Percentiles rank a stretch among this genome's conserved stretches.
Evolutionary conservation across 306 rosid genomes (phyloP).

Genomic region (Amphicarpaea edgeworthii): DNA sequence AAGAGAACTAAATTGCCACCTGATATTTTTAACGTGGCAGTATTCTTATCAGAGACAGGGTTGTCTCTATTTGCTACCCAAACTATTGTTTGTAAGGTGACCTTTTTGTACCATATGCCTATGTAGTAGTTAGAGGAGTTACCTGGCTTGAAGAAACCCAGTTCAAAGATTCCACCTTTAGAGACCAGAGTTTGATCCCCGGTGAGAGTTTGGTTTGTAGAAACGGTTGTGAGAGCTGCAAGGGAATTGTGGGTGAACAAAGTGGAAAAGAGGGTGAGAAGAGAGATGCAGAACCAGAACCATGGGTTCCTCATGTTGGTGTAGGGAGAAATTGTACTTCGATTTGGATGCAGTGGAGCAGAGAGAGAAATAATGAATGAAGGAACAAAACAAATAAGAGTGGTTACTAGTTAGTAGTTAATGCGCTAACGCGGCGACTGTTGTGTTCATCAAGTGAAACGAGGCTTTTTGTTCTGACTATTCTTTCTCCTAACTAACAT

Average conservation of each 20-base stretch:
- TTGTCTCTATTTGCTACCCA: conserved; percentile 75
- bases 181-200: conserved; percentile 27
- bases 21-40: conserved; percentile 51
- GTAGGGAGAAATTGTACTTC: background rate
- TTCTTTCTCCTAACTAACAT: background rate
- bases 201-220: background rate
- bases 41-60: conserved; percentile 57
- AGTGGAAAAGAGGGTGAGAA: conserved; percentile 40
- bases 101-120: conserved; percentile 68
- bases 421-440: background rate
- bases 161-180: conserved; percentile 22
- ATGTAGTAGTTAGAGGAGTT: conserved; percentile 59
- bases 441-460: background rate
- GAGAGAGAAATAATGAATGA: background rate
- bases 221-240: conserved; percentile 35
- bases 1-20: conserved; percentile 60
- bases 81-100: conserved; percentile 44
- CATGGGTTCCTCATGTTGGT: conserved; percentile 33
- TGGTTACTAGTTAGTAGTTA: too few species aligned
- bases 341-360: conserved; percentile 7
- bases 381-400: background rate
- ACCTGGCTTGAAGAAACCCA: conserved; percentile 62
- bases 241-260: conserved; percentile 13
- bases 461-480: background rate
- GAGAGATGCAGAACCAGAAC: conserved; percentile 10